Conservation (phyloP, 148 eudicot genomes). For the Oxyria digyna region DNA sequence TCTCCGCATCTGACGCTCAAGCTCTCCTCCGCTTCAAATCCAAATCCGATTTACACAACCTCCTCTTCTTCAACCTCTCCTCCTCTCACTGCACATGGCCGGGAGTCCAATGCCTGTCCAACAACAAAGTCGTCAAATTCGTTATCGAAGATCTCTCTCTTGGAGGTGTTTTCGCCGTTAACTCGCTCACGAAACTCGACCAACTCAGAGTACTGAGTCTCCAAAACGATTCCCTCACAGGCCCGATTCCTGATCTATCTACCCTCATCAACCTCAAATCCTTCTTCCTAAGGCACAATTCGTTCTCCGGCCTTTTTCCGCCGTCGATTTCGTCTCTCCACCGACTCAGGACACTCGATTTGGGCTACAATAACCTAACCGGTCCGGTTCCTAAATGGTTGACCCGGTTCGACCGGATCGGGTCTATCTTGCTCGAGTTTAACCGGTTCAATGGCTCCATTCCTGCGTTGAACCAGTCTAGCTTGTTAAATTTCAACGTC, state of each 20-base stretch:
- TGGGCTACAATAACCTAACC: slow-evolving; percentile 1
- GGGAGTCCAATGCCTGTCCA: slow-evolving; percentile 2
- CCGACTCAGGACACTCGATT: slow-evolving; percentile 8
- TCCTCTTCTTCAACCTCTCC: neutral
- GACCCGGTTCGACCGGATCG: neutral
- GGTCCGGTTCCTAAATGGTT: neutral
- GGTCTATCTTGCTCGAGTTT: slow-evolving; percentile 19
- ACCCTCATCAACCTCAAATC: slow-evolving; percentile 53
- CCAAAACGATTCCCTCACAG: slow-evolving; percentile 44
- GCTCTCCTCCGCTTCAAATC: slow-evolving; percentile 6
- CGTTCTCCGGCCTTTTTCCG: slow-evolving; percentile 17
- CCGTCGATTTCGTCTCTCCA: slow-evolving; percentile 6
- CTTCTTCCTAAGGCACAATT: slow-evolving; percentile 44
- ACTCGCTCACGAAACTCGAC: slow-evolving; percentile 14
- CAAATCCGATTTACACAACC: slow-evolving; percentile 5
- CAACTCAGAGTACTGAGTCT: slow-evolving; percentile 73
- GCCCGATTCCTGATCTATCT: slow-evolving; percentile 46
- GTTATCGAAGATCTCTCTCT: neutral
- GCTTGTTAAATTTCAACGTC: slow-evolving; percentile 33
- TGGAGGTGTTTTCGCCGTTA: neutral
- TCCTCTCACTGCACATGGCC: slow-evolving; percentile 3
- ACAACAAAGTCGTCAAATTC: neutral
- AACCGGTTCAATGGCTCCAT: slow-evolving; percentile 30
- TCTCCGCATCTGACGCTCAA: neutral
- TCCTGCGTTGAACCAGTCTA: slow-evolving; percentile 38